Evolutionary conservation across 1,139 yeast genomes (phyloP), one percentile per base, ranked within the genome.

Genomic region (Taphrina wiesneri): DNA sequence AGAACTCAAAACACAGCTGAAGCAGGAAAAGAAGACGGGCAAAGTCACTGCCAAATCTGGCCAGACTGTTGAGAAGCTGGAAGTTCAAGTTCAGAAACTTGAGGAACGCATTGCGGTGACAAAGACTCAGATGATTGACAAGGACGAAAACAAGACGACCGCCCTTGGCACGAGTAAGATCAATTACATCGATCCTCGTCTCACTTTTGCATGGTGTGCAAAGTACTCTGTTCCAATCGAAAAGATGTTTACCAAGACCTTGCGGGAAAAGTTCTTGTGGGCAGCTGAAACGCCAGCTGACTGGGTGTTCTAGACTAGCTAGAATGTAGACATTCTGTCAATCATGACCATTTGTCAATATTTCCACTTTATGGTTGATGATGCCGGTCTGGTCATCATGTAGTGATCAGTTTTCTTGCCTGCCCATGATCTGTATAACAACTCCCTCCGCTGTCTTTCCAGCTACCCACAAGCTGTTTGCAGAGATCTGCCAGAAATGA

Each of bases 231-330:
- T 93, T 28, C 98, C 98, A 13, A 87, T 93, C 68, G 98, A 92
- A 76, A 91, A 90, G 77, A 81, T 93, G 65, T 91, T 93, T 72
- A 88, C 97, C 26, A 91, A 90, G 77, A 88, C 98, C 0, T 80
- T 92, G 70, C 81, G 98, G 70, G 97, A 92, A 56, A 92, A 92
- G 79, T 92, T 92, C 77, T 86, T 85, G 65, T 92, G 99, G 99
- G 98, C 99, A 28, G 87, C 92, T 67, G 96, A 92, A 75, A 86
- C 93, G 62, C 92, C 86, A 3, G 97, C 85, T 71, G 79, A 90
- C 73, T 92, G 99, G 99, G 81, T 85, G 71, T 91, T 91, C 74
- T 90, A 75, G 71, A 21, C 21, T 45, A 11, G 43, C 43, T 39
- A 39, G n/a, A n/a, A 15, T n/a, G 43, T 39, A 39, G 41, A 36